Conservation (phyloP, 2,329 filamentous ascomycete genomes). For the Didymellaceae sp. region DNA sequence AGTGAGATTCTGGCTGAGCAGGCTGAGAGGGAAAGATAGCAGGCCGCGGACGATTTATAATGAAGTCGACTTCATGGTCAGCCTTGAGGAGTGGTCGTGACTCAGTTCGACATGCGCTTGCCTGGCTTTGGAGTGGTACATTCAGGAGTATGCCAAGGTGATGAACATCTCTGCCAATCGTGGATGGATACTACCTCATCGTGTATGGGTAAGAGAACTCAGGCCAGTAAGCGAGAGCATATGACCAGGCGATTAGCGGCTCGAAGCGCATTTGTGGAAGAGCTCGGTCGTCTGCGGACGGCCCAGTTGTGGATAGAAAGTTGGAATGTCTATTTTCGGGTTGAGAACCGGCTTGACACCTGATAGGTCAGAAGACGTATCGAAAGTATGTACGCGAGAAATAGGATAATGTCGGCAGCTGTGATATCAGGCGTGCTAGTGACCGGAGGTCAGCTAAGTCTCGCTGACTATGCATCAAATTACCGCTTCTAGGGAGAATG, state of each 20-base stretch:
- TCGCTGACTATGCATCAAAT: constrained; percentile 8
- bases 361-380: constrained; percentile 22
- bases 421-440: constrained; percentile 13
- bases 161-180: constrained; percentile 3
- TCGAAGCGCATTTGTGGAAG: constrained; percentile 19
- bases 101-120: constrained; percentile 2
- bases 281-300: constrained; percentile 3
- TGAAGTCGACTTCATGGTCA: neutral
- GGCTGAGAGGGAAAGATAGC: constrained; percentile 15
- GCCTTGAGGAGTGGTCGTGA: neutral
- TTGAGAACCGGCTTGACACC: neutral
- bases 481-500: constrained; percentile 14
- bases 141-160: constrained; percentile 4
- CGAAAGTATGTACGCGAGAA: constrained; percentile 6
- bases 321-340: constrained; percentile 1
- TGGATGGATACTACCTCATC: constrained; percentile 5
- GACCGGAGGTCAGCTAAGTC: constrained; percentile 13
- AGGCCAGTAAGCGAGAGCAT: neutral
- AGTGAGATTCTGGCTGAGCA: constrained; percentile 10
- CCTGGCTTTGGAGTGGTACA: constrained; percentile 2
- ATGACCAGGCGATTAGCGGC: constrained; percentile 10
- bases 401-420: constrained; percentile 23
- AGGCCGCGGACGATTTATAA: constrained; percentile 18
- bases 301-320: neutral
- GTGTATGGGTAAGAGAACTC: neutral